A percentile compares a stretch with the other conserved stretches of the same genome.
phyloP scores from a whole-genome alignment of 805 yeast genomes.

The Hanseniaspora mollemarum region DNA sequence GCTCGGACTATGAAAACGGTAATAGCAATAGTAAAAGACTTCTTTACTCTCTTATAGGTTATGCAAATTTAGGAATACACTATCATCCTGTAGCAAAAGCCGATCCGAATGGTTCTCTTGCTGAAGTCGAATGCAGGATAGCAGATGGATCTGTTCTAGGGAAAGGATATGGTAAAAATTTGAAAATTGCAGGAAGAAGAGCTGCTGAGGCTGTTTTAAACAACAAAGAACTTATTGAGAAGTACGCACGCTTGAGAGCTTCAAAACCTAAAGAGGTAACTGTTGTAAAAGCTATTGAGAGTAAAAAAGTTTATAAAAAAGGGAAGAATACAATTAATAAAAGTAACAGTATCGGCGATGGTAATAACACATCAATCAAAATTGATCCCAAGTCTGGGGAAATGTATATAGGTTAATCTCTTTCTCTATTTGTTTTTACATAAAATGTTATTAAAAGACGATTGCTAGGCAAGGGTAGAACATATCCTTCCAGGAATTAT shows the following conservation, averaged over 20 bases:
- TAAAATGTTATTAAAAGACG: too few species aligned
- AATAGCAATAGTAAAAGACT: conserved; percentile 62
- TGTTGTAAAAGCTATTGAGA: conserved; percentile 20
- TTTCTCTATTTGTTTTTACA: too few species aligned
- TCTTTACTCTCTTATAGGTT: conserved; percentile 68
- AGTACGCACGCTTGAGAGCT: conserved; percentile 49
- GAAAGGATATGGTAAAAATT: conserved; percentile 54
- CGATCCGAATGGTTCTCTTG: conserved; percentile 33
- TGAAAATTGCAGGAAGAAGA: conserved; percentile 65
- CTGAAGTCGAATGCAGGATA: conserved; percentile 54
- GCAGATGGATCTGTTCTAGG: conserved; percentile 56
- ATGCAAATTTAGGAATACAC: conserved; percentile 51
- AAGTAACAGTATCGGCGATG: not conserved
- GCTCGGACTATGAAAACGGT: conserved; percentile 31
- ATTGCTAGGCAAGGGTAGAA: too few species aligned
- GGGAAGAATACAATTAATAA: not conserved
- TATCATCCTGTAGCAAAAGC: conserved; percentile 38
- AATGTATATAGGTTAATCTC: conserved; percentile 6
- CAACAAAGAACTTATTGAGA: conserved; percentile 49
- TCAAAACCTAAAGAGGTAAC: conserved; percentile 37
- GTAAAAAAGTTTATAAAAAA: conserved; percentile 9
- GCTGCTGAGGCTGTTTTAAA: conserved; percentile 76
- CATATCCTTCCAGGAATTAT: not conserved
- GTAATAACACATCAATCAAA: conserved; percentile 2
- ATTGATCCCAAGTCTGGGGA: conserved; percentile 12